Percentiles rank a stretch among this genome's conserved stretches.
These are phyloP conservation scores for Raphanus hybrid DNA, from an alignment of 441 rosid genomes.

Conservation along the genomic window DNA sequence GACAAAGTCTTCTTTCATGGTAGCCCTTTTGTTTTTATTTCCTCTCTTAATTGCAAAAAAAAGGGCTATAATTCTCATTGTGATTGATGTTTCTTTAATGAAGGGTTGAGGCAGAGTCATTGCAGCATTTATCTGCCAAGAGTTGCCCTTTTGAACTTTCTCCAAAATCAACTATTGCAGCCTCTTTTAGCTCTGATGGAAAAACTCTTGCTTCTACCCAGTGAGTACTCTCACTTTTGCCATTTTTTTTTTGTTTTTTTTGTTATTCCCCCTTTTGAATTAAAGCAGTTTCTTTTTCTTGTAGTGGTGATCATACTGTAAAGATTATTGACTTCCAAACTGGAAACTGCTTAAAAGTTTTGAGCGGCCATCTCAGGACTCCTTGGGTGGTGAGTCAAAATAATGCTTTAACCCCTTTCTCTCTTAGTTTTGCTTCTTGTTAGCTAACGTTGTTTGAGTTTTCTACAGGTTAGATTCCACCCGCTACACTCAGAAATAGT, in stretches of 20 bases:
- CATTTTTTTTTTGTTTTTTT: neutral
- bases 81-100: neutral
- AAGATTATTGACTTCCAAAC: constrained; percentile 87
- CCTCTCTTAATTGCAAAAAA: too few relatives aligned
- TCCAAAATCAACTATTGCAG: too few relatives aligned
- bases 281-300: constrained; percentile 20
- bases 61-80: too few relatives aligned
- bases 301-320: constrained; percentile 95
- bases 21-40: too few relatives aligned
- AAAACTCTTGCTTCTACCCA: too few relatives aligned
- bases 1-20: too few relatives aligned
- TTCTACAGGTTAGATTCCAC: constrained; percentile 89
- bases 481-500: constrained; percentile 76
- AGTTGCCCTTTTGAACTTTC: too few relatives aligned
- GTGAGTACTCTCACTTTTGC: too few relatives aligned
- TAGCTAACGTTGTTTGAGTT: constrained; percentile 34
- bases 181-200: too few relatives aligned
- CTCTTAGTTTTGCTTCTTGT: constrained; percentile 5
- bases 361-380: constrained; percentile 85
- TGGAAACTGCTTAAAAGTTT: constrained; percentile 80
- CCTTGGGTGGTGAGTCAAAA: constrained; percentile 92
- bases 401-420: constrained; percentile 17
- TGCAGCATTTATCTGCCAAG: constrained; percentile 67
- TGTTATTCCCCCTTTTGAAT: neutral
- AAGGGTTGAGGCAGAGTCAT: constrained; percentile 86